Percentiles rank a stretch among this genome's conserved stretches.
Evolutionary conservation across 2,329 filamentous ascomycete species (phyloP).

Genomic region (Aspergillus pseudoterreus): DNA sequence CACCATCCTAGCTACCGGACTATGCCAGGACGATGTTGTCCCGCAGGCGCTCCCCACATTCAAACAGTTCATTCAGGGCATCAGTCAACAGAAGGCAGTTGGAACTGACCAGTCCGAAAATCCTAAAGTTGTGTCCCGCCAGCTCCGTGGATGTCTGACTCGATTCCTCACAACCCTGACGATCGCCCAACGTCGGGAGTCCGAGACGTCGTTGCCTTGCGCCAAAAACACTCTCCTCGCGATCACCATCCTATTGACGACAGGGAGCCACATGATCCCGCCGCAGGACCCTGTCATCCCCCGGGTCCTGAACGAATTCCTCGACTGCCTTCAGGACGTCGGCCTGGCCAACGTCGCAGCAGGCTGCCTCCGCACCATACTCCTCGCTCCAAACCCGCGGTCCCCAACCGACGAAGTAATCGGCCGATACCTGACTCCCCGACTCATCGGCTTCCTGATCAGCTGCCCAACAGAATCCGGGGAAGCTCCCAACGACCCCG

Average conservation of each 20-base stretch:
- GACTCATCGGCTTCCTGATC: constrained; percentile 71
- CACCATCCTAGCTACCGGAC: constrained; percentile 81
- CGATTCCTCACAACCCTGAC: constrained; percentile 72
- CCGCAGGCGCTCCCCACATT: constrained; percentile 87
- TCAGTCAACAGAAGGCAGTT: constrained; percentile 46
- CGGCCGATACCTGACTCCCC: constrained; percentile 69
- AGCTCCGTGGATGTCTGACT: constrained; percentile 77
- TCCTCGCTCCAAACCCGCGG: constrained; percentile 62
- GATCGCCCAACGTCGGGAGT: constrained; percentile 49
- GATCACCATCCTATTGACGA: constrained; percentile 83
- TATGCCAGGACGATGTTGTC: constrained; percentile 83
- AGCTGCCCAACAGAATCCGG: constrained; percentile 50
- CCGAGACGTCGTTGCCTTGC: constrained; percentile 73
- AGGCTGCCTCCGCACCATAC: constrained; percentile 80
- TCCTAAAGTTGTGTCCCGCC: constrained; percentile 55
- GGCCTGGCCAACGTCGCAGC: constrained; percentile 75
- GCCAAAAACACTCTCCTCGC: constrained; percentile 92
- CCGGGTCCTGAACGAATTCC: constrained; percentile 72
- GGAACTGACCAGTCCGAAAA: constrained; percentile 26
- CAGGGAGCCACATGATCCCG: constrained; percentile 68
- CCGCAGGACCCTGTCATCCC: constrained; percentile 71
- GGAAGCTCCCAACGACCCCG: constrained; percentile 64
- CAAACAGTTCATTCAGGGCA: constrained; percentile 80
- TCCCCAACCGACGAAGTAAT: constrained; percentile 68
- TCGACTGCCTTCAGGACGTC: constrained; percentile 70